Conservation (phyloP, 768 basidiomycete species). For the Cystofilobasidium capitatum region DNA sequence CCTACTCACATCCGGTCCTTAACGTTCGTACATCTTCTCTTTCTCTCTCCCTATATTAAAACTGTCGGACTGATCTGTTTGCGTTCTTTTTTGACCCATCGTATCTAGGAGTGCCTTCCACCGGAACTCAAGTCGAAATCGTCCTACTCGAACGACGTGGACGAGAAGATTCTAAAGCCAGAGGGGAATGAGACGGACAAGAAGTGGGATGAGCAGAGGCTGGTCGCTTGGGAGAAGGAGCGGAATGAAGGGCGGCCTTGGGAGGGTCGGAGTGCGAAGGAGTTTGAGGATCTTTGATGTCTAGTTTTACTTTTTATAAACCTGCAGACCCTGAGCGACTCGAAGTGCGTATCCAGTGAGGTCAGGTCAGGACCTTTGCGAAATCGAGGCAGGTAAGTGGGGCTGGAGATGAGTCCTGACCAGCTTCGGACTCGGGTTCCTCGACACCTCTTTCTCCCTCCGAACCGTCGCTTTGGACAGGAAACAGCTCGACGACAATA, state of each 20-base stretch:
- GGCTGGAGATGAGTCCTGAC: no score
- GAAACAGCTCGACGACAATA: no score
- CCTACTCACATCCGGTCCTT: constrained; percentile 2
- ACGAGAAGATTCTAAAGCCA: constrained; percentile 26
- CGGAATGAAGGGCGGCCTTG: constrained; percentile 47
- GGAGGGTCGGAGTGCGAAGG: no score
- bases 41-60: neutral
- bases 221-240: constrained; percentile 51
- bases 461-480: no score
- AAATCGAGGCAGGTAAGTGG: no score
- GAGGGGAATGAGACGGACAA: constrained; percentile 8
- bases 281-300: no score
- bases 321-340: no score
- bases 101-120: constrained; percentile 59
- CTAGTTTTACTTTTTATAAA: no score
- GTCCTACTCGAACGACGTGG: constrained; percentile 33
- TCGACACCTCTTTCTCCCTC: no score
- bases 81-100: constrained; percentile 40
- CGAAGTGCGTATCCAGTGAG: no score
- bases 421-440: no score
- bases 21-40: neutral
- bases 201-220: constrained; percentile 47
- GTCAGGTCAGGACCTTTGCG: no score
- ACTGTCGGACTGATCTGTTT: neutral
- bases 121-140: constrained; percentile 39